Evolutionary conservation across 2,329 filamentous ascomycete genomes (phyloP).

Genomic region (Helotiales sp.): DNA sequence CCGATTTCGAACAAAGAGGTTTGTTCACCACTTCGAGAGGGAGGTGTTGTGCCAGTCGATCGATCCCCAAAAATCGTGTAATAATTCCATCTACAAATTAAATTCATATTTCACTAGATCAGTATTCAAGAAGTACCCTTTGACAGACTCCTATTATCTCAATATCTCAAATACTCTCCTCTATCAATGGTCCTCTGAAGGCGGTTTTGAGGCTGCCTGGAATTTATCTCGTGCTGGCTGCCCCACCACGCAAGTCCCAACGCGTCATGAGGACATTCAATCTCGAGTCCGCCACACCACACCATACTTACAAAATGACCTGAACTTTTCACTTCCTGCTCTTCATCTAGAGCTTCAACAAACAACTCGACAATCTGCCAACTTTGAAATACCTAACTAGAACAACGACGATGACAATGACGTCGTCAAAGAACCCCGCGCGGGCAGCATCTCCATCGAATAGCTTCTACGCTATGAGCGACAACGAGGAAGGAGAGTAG

Average conservation of each 20-base stretch:
- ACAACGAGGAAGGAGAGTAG: conserved; percentile 94
- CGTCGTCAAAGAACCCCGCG: conserved; percentile 37
- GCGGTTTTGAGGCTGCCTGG: conserved; percentile 10
- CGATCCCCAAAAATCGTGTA: too few species aligned
- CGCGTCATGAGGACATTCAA: conserved; percentile 16
- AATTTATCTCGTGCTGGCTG: neutral
- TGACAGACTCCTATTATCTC: too few species aligned
- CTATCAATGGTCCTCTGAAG: neutral
- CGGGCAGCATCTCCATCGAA: conserved; percentile 72
- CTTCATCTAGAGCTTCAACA: neutral
- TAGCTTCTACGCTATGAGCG: conserved; percentile 94
- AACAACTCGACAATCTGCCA: neutral
- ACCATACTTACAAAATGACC: conserved; percentile 5
- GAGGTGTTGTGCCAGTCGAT: too few species aligned
- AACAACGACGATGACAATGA: conserved; percentile 40
- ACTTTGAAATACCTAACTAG: neutral
- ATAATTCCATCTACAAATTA: too few species aligned
- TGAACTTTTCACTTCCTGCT: conserved; percentile 9
- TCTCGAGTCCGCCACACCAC: neutral
- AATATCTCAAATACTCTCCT: neutral
- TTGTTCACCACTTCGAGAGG: too few species aligned
- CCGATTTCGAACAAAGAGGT: too few species aligned
- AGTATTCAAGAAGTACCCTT: too few species aligned
- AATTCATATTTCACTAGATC: too few species aligned
- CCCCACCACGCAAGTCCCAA: conserved; percentile 13